Evolutionary conservation across 345 rosid species (phyloP), one percentile per base, ranked within the genome.

Genomic region (Euphorbia tirucalli): DNA sequence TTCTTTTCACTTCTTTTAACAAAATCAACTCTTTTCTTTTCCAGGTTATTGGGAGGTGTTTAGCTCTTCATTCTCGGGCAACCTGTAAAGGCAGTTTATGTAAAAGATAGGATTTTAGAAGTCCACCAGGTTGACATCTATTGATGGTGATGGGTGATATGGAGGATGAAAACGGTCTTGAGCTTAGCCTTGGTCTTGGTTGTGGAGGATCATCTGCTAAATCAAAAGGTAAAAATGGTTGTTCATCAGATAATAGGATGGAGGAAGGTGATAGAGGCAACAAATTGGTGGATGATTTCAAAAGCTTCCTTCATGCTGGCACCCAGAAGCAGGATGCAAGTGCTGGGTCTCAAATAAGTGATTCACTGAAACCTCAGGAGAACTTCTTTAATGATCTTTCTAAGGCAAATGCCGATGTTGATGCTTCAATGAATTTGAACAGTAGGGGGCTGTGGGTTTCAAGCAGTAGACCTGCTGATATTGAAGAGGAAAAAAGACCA

Each of bases 141-240:
- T 71, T 13, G 27, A 66, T 35, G 68, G 27, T 13, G 27, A 66
- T 35, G 66, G 27, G 37, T 66, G 76, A 70, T 39, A 92, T 95
- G 98, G 98, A 90, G 49, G 96, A 93, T 41, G 97, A 92, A 62
- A 89, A 85, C 79, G 98, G 93, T 50, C 96, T 92, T 59, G 97
- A 93, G 84, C 97, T 95, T 66, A 89, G 99, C 81, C 87, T 95
- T 84, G 99, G 96, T 76, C 86, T 95, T 43, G 88, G 94, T 74
- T 90, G 83, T 82, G 97, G 97, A 76, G 92, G 93, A 64, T 87
- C 94, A 77, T 80, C 92, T 46, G 83, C 81, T 22, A 92, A 89
- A 79, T 79, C 82, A 49, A 95, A 89, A 83, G 90, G 85, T 43
- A 90, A 85, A 83, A 85, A 18, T 70, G 79, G 80, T 71, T 70